These are phyloP conservation scores for Sherardia arvensis DNA, from an alignment of 257 asterid species.

Conservation along the genomic window DNA sequence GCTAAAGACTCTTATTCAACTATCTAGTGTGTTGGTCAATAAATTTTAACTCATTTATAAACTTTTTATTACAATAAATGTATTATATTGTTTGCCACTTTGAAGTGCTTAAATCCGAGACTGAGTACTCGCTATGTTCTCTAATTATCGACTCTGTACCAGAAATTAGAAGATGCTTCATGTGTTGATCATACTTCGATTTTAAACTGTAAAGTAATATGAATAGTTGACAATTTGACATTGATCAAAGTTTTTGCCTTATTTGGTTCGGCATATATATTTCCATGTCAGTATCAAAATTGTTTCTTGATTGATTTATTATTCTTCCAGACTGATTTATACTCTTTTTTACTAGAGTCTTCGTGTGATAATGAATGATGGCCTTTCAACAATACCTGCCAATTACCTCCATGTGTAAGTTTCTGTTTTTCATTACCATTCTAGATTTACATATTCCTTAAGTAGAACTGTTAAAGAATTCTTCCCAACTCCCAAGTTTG, in stretches of 20 bases:
- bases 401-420: slow-evolving; percentile 87
- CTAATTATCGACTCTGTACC: neutral
- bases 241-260: neutral
- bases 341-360: slow-evolving; percentile 55
- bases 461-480: neutral
- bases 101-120: neutral
- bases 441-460: neutral
- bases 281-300: neutral
- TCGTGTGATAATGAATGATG: slow-evolving; percentile 97
- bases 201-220: neutral
- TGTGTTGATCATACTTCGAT: neutral
- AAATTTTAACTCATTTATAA: neutral
- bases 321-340: slow-evolving; percentile 17
- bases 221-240: neutral
- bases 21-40: neutral
- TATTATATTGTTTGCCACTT: neutral
- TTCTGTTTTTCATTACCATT: slow-evolving; percentile 1
- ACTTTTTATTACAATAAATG: neutral
- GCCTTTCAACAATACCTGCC: slow-evolving; percentile 81
- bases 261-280: neutral
- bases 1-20: neutral
- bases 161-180: neutral
- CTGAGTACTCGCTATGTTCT: neutral
- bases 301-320: neutral
- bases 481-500: slow-evolving; percentile 5